Evolutionary conservation across 768 basidiomycete species (phyloP).

Genomic region (Podaxis sp.): DNA sequence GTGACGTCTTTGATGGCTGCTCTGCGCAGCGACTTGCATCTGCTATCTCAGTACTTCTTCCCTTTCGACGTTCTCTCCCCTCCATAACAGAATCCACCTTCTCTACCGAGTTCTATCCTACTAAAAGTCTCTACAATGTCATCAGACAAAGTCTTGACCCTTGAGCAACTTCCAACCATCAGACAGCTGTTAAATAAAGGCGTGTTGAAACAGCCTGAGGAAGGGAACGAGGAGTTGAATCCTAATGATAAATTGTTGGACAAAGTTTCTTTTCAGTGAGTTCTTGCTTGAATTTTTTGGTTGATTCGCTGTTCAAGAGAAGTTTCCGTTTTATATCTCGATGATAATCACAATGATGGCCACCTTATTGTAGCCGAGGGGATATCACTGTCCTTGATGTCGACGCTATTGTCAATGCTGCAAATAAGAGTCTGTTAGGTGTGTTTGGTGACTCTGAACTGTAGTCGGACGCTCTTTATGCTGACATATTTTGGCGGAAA

Average conservation of each 20-base stretch:
- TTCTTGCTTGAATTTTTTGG: not conserved
- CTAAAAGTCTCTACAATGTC: not conserved
- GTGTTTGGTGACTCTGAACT: conserved; percentile 21
- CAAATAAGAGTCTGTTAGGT: conserved; percentile 74
- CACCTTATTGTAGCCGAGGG: conserved; percentile 52
- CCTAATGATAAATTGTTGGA: conserved; percentile 12
- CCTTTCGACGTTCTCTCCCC: not conserved
- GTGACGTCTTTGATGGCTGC: not conserved
- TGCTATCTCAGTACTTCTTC: not conserved
- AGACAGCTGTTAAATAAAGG: conserved; percentile 48
- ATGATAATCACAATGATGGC: conserved; percentile 8
- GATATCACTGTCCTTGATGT: conserved; percentile 74
- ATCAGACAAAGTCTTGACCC: not conserved
- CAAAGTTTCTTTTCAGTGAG: conserved; percentile 7
- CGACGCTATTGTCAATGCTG: conserved; percentile 82
- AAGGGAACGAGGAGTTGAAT: not conserved
- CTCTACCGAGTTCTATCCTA: not conserved
- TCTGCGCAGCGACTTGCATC: not conserved
- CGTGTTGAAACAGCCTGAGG: conserved; percentile 29
- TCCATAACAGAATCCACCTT: not conserved
- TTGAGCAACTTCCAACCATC: conserved; percentile 58
- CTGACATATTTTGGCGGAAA: conserved; percentile 25
- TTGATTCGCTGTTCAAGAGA: not conserved
- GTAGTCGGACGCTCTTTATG: not conserved
- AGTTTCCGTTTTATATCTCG: not conserved